These are phyloP conservation scores for Phellinidium pouzarii DNA, from an alignment of 1,284 basidiomycete genomes.

Conservation along the genomic window DNA sequence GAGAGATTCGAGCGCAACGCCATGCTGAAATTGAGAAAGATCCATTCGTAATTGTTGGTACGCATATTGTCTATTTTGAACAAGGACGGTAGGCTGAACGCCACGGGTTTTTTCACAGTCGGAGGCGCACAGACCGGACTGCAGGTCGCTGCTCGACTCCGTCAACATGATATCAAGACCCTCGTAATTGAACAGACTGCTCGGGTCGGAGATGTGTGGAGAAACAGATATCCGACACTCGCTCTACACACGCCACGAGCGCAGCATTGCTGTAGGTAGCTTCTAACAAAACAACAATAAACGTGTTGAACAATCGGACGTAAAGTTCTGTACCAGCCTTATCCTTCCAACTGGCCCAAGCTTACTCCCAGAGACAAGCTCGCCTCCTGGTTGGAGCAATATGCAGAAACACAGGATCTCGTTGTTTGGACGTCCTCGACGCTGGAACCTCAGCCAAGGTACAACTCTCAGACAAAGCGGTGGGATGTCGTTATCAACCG, in stretches of 20 bases:
- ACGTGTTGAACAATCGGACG: not conserved
- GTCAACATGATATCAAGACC: slow-evolving; percentile 41
- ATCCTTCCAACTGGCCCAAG: slow-evolving; percentile 17
- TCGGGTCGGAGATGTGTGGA: slow-evolving; percentile 50
- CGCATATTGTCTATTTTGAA: not conserved
- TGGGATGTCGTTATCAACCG: slow-evolving; percentile 30
- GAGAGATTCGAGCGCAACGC: slow-evolving; percentile 21
- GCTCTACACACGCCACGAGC: slow-evolving; percentile 35
- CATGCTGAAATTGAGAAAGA: slow-evolving; percentile 18
- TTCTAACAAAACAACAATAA: not conserved
- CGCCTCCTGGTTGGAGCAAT: slow-evolving; percentile 20
- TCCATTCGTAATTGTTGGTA: slow-evolving; percentile 15
- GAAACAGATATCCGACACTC: slow-evolving; percentile 44
- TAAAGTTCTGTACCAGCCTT: slow-evolving; percentile 20
- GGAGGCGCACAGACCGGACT: slow-evolving; percentile 52
- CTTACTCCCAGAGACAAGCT: slow-evolving; percentile 20
- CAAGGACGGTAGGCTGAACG: not conserved
- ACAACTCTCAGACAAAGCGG: slow-evolving; percentile 25
- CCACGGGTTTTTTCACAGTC: slow-evolving; percentile 26
- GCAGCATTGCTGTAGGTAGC: slow-evolving; percentile 13
- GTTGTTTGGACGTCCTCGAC: slow-evolving; percentile 20
- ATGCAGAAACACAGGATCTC: slow-evolving; percentile 16
- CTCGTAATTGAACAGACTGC: slow-evolving; percentile 43
- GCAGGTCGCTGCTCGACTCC: slow-evolving; percentile 44
- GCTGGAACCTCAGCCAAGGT: slow-evolving; percentile 17